Evolutionary conservation across 345 rosid genomes (phyloP), one percentile per base, ranked within the genome.

Genomic region (Arabis hirsuta): DNA sequence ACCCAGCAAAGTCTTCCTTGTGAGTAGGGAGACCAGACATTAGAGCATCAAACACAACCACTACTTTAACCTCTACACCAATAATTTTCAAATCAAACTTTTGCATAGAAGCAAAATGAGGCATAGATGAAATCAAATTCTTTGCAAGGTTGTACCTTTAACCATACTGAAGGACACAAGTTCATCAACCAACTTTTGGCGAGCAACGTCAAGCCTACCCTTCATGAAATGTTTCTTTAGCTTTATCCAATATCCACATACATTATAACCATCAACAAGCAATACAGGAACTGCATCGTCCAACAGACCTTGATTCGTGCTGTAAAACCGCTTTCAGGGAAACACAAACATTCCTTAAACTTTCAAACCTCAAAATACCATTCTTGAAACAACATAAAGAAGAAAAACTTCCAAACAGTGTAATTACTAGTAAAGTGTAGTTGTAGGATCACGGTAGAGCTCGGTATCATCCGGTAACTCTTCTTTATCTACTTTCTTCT

Each of bases 251-350:
- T 85, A 89, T 53, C 98, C 97, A 80, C 98, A 94, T 26, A 94
- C 92, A 76, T 94, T 94, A 77, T 94, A 94, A 64, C 98, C 98
- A 64, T 93, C 98, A 79, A 93, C 96, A 10, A 93, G 98, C 85
- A 93, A 78, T 53, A 93, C 97, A 3, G 98, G 98, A 58, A 84
- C 82, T n/a, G 86, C 90, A 77, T 77, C 80, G 6, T 79, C 87
- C 22, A 74, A 34, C 24, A 89, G 9, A 36, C 83, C 86, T 80
- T 83, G 97, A 74, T 84, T 84, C 60, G 91, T 91, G 84, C 98
- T 93, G 89, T 78, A 78, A 80, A 78, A 72, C 78, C 73, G 64
- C 52, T 71, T 79, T 80, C 79, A 73, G 69, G 74, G 73, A 78
- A 67, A 59, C 46, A 22, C 24, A 54, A 13, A 55, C 71, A 57